Evolutionary conservation across 2,329 filamentous ascomycete genomes (phyloP), one percentile per base, ranked within the genome.

Genomic region (Penicillium sp.): DNA sequence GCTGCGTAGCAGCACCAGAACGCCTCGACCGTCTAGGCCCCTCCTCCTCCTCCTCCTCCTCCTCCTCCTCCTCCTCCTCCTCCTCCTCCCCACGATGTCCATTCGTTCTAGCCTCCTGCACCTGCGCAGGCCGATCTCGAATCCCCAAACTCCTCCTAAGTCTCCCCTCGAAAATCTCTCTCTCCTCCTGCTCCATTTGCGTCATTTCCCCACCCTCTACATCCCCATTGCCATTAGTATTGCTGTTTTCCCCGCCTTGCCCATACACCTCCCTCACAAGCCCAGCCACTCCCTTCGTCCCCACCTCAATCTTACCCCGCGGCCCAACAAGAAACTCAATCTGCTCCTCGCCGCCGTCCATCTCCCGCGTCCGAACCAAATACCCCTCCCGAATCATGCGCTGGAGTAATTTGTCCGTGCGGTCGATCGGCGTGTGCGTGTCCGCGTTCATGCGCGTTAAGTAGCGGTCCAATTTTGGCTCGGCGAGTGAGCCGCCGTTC

Each of bases 311-410:
- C 73, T 89, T 94, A 5, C 90, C 93, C 19, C 94, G 83, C 5
- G 91, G 88, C 0, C 94, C 94, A 13, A 97, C 84, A 52, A 89
- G 84, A 82, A 91, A 99, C 44, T 90, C 92, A 7, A 91, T 81
- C 2, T 84, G 81, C 59, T 93, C 87, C 33, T 96, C 90, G 23
- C 89, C 90, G 1, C 85, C 86, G 64, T 75, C 74, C 60, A 70
- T 83, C 63, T 97, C 92, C 18, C 87, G 82, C 46, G 87, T 82
- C 60, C 85, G 89, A 31, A 92, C 80, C 2, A 99, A 77, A 68
- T 99, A 99, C 0, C 89, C 90, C 50, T 97, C 92, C 60, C 83
- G 87, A 60, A 87, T 83, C 78, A 97, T 87, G 48, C 84, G 83
- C 62, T 87, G 84, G 11, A 97, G 76, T 3, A 93, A 77, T 48